These are phyloP conservation scores for Kwoniella heveanensis DNA, from an alignment of 768 basidiomycete genomes.

Conservation along the genomic window DNA sequence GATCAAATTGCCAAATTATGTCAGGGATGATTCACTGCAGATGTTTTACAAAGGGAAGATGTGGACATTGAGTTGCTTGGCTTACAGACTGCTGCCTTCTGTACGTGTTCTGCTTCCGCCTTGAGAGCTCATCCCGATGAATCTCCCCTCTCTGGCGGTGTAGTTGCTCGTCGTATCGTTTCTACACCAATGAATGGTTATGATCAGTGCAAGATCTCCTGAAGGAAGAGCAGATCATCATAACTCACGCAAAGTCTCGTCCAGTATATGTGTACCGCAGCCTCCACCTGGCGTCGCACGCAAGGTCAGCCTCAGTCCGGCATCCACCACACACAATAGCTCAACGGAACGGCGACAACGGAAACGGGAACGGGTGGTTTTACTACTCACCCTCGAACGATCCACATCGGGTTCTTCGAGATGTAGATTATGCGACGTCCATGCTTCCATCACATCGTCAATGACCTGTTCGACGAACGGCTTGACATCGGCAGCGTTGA, in stretches of 20 bases:
- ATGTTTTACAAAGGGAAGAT: too few relatives aligned
- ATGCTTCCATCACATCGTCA: constrained; percentile 33
- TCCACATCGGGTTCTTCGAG: constrained; percentile 29
- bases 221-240: too few relatives aligned
- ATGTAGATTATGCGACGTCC: constrained; percentile 23
- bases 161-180: constrained; percentile 47
- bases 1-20: background rate
- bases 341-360: too few relatives aligned
- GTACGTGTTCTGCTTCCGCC: constrained; percentile 48
- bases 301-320: background rate
- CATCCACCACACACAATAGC: too few relatives aligned
- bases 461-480: constrained; percentile 40
- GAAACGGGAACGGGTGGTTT: too few relatives aligned
- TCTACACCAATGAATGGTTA: too few relatives aligned
- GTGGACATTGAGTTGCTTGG: too few relatives aligned
- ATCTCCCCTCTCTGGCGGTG: constrained; percentile 42
- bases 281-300: constrained; percentile 22
- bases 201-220: background rate
- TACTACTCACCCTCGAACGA: constrained; percentile 31
- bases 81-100: constrained; percentile 51
- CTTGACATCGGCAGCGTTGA: constrained; percentile 22
- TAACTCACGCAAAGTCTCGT: constrained; percentile 36
- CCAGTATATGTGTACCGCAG: constrained; percentile 46
- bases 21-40: background rate
- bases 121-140: constrained; percentile 42